Conservation (phyloP, 2,329 filamentous ascomycete species). For the Dactylella cylindrospora region DNA sequence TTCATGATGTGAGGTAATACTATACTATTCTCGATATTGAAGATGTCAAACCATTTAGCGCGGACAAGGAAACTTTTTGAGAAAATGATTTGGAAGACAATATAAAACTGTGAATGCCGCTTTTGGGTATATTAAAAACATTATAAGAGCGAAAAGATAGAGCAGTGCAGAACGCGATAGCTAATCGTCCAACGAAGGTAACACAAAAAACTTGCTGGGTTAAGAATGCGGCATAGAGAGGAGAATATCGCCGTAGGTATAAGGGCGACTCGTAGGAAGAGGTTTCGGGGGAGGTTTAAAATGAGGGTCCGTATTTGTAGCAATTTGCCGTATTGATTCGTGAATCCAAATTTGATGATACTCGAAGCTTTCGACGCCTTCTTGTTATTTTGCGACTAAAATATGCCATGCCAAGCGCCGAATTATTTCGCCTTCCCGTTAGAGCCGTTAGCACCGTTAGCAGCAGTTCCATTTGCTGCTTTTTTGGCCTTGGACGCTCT, state of each 20-base stretch:
- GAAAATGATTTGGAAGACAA: neutral
- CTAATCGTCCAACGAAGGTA: constrained; percentile 4
- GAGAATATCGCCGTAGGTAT: neutral
- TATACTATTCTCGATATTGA: too few relatives aligned
- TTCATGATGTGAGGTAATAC: too few relatives aligned
- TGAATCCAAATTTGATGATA: too few relatives aligned
- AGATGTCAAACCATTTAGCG: too few relatives aligned
- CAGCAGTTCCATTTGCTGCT: constrained; percentile 28
- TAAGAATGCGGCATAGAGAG: neutral
- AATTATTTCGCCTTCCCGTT: constrained; percentile 35
- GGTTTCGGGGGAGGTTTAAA: neutral
- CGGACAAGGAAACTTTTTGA: too few relatives aligned
- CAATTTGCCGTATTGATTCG: neutral
- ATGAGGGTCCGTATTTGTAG: neutral
- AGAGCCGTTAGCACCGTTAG: too few relatives aligned
- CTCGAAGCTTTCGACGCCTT: too few relatives aligned
- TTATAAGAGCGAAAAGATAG: neutral
- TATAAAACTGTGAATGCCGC: constrained; percentile 30
- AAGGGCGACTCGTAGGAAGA: neutral
- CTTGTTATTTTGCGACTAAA: too few relatives aligned
- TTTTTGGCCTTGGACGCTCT: constrained; percentile 60
- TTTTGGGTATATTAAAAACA: constrained; percentile 43
- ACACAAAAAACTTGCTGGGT: neutral
- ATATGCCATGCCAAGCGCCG: too few relatives aligned
- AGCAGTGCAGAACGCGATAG: neutral